phyloP scores from a whole-genome alignment of 202 grass and related monocot species.

The Musa balbisiana region DNA sequence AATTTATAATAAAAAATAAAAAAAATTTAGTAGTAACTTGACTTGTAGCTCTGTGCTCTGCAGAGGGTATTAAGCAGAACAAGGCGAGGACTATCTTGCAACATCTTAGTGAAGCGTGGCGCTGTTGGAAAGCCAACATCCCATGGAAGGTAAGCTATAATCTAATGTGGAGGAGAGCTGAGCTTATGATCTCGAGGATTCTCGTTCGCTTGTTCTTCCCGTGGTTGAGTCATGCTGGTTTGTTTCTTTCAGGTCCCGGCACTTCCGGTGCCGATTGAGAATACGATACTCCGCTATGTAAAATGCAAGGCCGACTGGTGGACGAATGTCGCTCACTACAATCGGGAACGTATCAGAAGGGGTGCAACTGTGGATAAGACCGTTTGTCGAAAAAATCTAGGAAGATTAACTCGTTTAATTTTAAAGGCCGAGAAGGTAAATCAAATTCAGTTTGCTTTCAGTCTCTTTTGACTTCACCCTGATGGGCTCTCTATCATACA shows the following conservation, averaged over 20 bases:
- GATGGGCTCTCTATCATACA: neutral
- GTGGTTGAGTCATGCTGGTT: neutral
- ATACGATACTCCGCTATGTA: slow-evolving; percentile 97
- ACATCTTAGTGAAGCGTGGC: slow-evolving; percentile 96
- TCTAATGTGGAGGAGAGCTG: neutral
- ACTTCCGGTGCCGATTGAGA: slow-evolving; percentile 83
- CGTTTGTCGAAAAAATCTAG: slow-evolving; percentile 92
- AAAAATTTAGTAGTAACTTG: neutral
- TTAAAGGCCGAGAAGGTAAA: slow-evolving; percentile 75
- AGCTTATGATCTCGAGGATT: neutral
- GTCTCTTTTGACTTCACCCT: neutral
- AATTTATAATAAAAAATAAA: too few relatives aligned
- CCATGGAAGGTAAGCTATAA: slow-evolving; percentile 64
- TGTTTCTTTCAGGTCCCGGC: slow-evolving; percentile 47
- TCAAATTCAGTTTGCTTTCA: neutral
- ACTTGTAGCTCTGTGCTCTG: neutral
- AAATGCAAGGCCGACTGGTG: slow-evolving; percentile 99
- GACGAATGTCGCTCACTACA: slow-evolving; percentile 98
- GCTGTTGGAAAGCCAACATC: slow-evolving; percentile 99
- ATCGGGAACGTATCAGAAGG: slow-evolving; percentile 90
- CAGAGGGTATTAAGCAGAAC: slow-evolving; percentile 98
- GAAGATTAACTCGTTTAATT: slow-evolving; percentile 89
- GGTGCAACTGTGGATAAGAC: slow-evolving; percentile 99
- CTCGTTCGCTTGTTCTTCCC: neutral
- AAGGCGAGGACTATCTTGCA: slow-evolving; percentile 92